Percentiles rank a stretch among this genome's conserved stretches.
Conservation (phyloP, 192 early-diverging fungal species). For the Rhizophagus sp. region DNA sequence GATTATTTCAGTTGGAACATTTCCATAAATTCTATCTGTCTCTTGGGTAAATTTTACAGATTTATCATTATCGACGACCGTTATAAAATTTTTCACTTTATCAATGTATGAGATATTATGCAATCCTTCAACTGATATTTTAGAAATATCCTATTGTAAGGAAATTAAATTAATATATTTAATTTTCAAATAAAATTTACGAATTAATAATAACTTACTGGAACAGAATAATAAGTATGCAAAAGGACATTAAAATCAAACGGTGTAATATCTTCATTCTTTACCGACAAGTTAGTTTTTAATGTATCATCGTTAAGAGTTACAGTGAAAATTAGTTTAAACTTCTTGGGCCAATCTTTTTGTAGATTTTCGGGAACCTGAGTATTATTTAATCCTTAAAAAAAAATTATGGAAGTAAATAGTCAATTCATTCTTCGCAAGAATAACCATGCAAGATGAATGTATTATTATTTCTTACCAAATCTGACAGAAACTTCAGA, state of each 20-base stretch:
- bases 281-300: constrained; percentile 68
- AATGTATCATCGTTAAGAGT: constrained; percentile 71
- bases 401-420: background rate
- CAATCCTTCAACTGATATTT: constrained; percentile 66
- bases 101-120: constrained; percentile 65
- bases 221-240: constrained; percentile 86
- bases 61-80: constrained; percentile 47
- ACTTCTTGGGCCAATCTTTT: constrained; percentile 69
- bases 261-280: constrained; percentile 69
- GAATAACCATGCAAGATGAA: constrained; percentile 2
- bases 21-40: constrained; percentile 84
- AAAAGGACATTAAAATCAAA: constrained; percentile 89
- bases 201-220: constrained; percentile 38
- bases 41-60: constrained; percentile 64
- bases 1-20: constrained; percentile 52
- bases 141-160: constrained; percentile 55
- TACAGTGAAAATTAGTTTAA: constrained; percentile 79
- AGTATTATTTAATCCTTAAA: constrained; percentile 41
- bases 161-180: no score
- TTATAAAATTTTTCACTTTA: constrained; percentile 61
- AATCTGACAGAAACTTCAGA: constrained; percentile 54
- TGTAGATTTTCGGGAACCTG: constrained; percentile 57
- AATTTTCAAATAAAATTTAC: background rate
- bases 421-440: constrained; percentile 27
- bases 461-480: constrained; percentile 32